A percentile compares a stretch with the other conserved stretches of the same genome.
These are phyloP conservation scores for Asterophora parasitica DNA, from an alignment of 768 basidiomycete species.

Conservation along the genomic window DNA sequence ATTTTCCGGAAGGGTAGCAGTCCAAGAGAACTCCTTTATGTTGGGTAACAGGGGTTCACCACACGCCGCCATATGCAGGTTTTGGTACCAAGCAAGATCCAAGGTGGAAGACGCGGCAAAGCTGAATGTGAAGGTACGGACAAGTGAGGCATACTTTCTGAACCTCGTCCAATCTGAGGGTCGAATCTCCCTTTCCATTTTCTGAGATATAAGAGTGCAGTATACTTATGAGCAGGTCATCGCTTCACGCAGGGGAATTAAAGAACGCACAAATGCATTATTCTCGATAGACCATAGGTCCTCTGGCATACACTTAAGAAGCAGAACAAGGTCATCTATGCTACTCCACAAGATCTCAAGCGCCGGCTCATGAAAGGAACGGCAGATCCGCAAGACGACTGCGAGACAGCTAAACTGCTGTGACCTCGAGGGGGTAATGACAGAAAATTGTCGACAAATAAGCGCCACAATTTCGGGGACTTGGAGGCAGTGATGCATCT, in stretches of 20 bases:
- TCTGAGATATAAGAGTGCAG: not conserved
- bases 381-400: not conserved
- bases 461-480: not conserved
- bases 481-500: not conserved
- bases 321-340: not conserved
- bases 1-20: no score
- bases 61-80: not conserved
- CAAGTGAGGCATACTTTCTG: not conserved
- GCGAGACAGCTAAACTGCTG: not conserved
- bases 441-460: not conserved
- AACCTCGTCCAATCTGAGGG: constrained; percentile 2
- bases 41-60: not conserved
- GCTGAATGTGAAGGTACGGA: not conserved
- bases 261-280: not conserved
- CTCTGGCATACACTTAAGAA: not conserved
- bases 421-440: not conserved
- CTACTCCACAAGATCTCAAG: not conserved
- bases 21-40: no score
- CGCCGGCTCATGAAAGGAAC: not conserved
- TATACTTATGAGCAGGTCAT: no score
- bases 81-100: not conserved
- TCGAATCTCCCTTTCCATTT: not conserved
- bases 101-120: not conserved
- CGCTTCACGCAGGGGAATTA: not conserved
- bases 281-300: not conserved